A percentile compares a stretch with the other conserved stretches of the same genome.
These are phyloP conservation scores for Vickermania ingenoplastis DNA, from an alignment of 208 protist genomes.

Conservation along the genomic window DNA sequence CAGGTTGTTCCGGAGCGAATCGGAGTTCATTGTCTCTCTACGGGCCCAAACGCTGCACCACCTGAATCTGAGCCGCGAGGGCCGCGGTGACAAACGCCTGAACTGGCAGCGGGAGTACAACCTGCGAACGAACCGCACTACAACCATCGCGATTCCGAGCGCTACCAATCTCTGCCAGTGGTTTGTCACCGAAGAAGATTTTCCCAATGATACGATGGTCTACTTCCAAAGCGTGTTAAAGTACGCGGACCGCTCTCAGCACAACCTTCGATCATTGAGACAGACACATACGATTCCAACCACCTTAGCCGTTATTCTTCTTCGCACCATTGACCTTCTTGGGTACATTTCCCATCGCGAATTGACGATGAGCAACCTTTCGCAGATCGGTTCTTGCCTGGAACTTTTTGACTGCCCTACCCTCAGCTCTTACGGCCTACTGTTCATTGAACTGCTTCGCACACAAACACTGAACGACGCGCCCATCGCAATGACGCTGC, in stretches of 20 bases:
- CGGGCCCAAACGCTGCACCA: constrained; percentile 70
- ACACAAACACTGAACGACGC: constrained; percentile 43
- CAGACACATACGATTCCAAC: constrained; percentile 18
- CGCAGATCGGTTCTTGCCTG: constrained; percentile 52
- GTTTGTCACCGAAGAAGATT: constrained; percentile 19
- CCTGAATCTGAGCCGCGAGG: constrained; percentile 7
- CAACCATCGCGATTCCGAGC: constrained; percentile 19
- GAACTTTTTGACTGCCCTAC: constrained; percentile 47
- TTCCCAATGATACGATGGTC: constrained; percentile 14
- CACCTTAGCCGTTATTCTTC: constrained; percentile 50
- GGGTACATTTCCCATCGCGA: constrained; percentile 85
- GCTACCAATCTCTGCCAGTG: constrained; percentile 52
- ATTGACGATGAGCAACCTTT: constrained; percentile 38
- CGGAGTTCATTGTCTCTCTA: constrained; percentile 69
- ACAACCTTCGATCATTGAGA: constrained; percentile 7
- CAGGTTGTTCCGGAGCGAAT: constrained; percentile 43
- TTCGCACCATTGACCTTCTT: constrained; percentile 82
- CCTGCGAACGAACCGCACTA: constrained; percentile 17
- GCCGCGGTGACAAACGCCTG: constrained; percentile 10
- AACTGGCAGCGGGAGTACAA: constrained; percentile 58
- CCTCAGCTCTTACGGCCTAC: constrained; percentile 72
- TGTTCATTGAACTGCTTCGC: constrained; percentile 80
- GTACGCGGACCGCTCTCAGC: constrained; percentile 26
- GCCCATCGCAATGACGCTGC: constrained; percentile 11
- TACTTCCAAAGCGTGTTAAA: constrained; percentile 55